A percentile compares a stretch with the other conserved stretches of the same genome.
phyloP scores from a whole-genome alignment of 768 basidiomycete species.

The Daedaleopsis sinensis region DNA sequence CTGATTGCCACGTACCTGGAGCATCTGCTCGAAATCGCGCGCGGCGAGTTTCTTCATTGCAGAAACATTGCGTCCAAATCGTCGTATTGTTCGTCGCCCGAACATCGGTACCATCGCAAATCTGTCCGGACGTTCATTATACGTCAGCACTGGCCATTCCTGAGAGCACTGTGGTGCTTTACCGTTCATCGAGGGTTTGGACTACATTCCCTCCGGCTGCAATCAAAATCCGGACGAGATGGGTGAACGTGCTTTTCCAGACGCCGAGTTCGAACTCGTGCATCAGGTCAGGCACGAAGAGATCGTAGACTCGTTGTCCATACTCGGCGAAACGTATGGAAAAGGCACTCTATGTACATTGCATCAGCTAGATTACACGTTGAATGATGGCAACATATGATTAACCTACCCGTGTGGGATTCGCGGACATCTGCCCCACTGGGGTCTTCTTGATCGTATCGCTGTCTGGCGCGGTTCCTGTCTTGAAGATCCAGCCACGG shows the following conservation, averaged over 20 bases:
- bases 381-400: too few relatives aligned
- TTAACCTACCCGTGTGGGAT: background rate
- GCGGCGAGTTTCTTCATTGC: constrained; percentile 31
- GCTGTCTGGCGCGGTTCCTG: background rate
- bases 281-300: constrained; percentile 36
- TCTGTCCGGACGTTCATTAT: too few relatives aligned
- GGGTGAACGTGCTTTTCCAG: constrained; percentile 33
- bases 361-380: background rate
- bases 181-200: constrained; percentile 1
- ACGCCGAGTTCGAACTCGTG: constrained; percentile 39
- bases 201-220: background rate
- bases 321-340: constrained; percentile 20
- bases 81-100: constrained; percentile 26
- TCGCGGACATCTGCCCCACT: background rate
- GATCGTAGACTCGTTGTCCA: constrained; percentile 28
- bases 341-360: constrained; percentile 34
- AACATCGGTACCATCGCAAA: constrained; percentile 19
- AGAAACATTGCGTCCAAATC: constrained; percentile 26
- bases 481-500: background rate
- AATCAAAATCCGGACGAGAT: constrained; percentile 29
- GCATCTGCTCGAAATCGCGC: constrained; percentile 31
- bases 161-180: background rate
- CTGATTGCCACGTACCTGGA: constrained; percentile 27
- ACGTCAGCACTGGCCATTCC: too few relatives aligned
- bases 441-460: background rate